These are phyloP conservation scores for Microcera coccophila DNA, from an alignment of 2,329 filamentous ascomycete genomes.

Conservation along the genomic window DNA sequence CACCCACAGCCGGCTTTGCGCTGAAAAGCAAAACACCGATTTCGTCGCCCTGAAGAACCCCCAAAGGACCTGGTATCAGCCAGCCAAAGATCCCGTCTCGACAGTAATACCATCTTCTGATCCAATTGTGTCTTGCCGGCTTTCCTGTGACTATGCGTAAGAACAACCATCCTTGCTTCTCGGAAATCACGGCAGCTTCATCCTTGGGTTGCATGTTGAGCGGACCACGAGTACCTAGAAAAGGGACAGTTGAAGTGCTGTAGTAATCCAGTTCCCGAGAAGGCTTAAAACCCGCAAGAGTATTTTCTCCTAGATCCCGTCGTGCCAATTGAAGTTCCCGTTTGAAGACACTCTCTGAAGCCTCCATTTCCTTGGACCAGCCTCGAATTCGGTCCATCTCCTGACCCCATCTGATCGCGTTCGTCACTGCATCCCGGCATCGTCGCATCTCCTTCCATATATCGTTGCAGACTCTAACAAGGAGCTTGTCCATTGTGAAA, in stretches of 20 bases:
- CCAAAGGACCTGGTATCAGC: slow-evolving; percentile 77
- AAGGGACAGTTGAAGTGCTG: slow-evolving; percentile 82
- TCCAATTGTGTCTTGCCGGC: slow-evolving; percentile 84
- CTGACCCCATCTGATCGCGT: slow-evolving; percentile 62
- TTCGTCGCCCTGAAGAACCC: slow-evolving; percentile 92
- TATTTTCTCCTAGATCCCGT: slow-evolving; percentile 75
- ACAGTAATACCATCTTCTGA: slow-evolving; percentile 91
- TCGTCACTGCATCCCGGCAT: slow-evolving; percentile 61
- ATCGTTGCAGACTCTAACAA: slow-evolving; percentile 80
- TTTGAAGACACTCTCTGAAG: slow-evolving; percentile 77
- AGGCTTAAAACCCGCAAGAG: slow-evolving; percentile 67
- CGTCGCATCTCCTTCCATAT: slow-evolving; percentile 83
- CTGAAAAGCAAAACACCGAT: slow-evolving; percentile 93
- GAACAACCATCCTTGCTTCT: slow-evolving; percentile 96
- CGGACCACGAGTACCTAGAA: slow-evolving; percentile 68
- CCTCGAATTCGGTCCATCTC: slow-evolving; percentile 91
- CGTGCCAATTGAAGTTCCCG: slow-evolving; percentile 75
- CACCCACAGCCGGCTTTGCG: slow-evolving; percentile 82
- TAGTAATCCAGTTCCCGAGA: slow-evolving; percentile 94
- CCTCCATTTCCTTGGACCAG: slow-evolving; percentile 93
- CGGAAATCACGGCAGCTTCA: slow-evolving; percentile 51
- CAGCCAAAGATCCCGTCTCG: slow-evolving; percentile 95
- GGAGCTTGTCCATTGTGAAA: slow-evolving; percentile 75
- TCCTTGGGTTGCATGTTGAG: slow-evolving; percentile 57
- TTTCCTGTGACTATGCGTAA: slow-evolving; percentile 78